A percentile compares a stretch with the other conserved stretches of the same genome.
Evolutionary conservation across 805 yeast genomes (phyloP).

Genomic region (Yamadazyma takamatsuzukensis): DNA sequence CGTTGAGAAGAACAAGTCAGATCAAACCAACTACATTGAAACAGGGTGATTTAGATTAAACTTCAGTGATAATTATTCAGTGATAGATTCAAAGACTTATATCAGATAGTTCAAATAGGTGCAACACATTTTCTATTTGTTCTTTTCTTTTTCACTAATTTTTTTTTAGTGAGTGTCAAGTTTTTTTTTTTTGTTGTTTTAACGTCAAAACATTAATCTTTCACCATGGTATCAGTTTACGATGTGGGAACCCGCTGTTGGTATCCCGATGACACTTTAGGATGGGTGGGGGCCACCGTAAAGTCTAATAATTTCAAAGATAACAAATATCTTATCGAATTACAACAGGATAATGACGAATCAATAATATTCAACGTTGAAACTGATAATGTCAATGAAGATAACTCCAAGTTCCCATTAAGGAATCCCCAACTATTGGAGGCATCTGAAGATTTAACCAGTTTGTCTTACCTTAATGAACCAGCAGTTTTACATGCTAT

Average conservation of each 20-base stretch:
- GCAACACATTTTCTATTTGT: too few species aligned
- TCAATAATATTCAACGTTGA: conserved; percentile 43
- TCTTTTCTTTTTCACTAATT: too few species aligned
- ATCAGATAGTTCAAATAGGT: too few species aligned
- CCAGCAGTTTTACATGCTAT: conserved; percentile 96
- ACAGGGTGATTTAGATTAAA: too few species aligned
- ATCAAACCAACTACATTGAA: too few species aligned
- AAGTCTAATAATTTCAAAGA: conserved; percentile 31
- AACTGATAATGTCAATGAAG: conserved; percentile 47
- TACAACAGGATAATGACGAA: conserved; percentile 51
- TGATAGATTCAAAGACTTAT: too few species aligned
- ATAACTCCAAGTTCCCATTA: conserved; percentile 58
- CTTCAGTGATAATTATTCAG: too few species aligned
- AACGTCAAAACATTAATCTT: too few species aligned
- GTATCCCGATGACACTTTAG: conserved; percentile 70
- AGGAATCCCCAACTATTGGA: conserved; percentile 91
- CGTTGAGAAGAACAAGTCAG: too few species aligned
- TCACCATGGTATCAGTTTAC: conserved; percentile 16
- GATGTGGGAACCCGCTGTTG: conserved; percentile 63
- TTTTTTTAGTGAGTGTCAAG: too few species aligned
- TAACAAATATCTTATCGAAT: conserved; percentile 46
- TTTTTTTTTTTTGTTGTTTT: too few species aligned
- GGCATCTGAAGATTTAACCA: conserved; percentile 91
- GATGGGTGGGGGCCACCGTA: conserved; percentile 74
- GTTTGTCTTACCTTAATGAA: conserved; percentile 87